A percentile compares a stretch with the other conserved stretches of the same genome.
These are phyloP conservation scores for Boletus tylopilopsis DNA, from an alignment of 768 basidiomycete species.

Conservation along the genomic window DNA sequence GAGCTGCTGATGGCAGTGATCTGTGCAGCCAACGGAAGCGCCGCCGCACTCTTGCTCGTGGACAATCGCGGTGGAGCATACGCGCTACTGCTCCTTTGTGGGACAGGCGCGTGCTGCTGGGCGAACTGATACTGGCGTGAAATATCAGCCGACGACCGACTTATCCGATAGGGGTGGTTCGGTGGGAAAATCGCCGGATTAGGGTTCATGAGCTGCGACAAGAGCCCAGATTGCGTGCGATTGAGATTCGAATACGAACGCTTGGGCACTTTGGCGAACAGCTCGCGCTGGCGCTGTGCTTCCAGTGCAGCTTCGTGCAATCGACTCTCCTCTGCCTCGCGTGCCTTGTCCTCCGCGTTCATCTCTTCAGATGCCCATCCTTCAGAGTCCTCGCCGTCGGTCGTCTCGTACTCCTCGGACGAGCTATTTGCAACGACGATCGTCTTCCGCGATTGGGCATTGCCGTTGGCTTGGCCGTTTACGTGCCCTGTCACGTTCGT, in stretches of 20 bases:
- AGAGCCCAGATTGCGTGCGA: constrained; percentile 52
- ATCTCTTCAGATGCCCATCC: constrained; percentile 63
- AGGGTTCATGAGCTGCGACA: constrained; percentile 71
- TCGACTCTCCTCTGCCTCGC: constrained; percentile 30
- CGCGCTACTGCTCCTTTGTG: constrained; percentile 28
- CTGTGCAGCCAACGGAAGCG: constrained; percentile 52
- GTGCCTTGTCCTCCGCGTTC: constrained; percentile 33
- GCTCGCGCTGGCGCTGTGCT: constrained; percentile 59
- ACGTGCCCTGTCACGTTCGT: constrained; percentile 9
- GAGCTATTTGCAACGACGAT: constrained; percentile 48
- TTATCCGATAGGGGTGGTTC: constrained; percentile 56
- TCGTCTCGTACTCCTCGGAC: constrained; percentile 48
- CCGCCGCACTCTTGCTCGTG: constrained; percentile 55
- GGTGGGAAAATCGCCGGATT: constrained; percentile 57
- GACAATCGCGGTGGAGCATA: constrained; percentile 37
- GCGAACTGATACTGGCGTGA: constrained; percentile 21
- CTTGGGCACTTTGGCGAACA: constrained; percentile 67
- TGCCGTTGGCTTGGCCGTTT: constrained; percentile 12
- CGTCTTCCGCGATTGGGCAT: constrained; percentile 34
- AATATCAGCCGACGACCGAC: constrained; percentile 48
- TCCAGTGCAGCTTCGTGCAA: constrained; percentile 57
- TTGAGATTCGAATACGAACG: constrained; percentile 59
- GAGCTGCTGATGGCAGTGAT: constrained; percentile 38
- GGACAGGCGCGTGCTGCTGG: constrained; percentile 18
- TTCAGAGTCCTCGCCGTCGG: constrained; percentile 53